Evolutionary conservation across 2,329 filamentous ascomycete genomes (phyloP).

Genomic region (Aaosphaeria pasadenensis): DNA sequence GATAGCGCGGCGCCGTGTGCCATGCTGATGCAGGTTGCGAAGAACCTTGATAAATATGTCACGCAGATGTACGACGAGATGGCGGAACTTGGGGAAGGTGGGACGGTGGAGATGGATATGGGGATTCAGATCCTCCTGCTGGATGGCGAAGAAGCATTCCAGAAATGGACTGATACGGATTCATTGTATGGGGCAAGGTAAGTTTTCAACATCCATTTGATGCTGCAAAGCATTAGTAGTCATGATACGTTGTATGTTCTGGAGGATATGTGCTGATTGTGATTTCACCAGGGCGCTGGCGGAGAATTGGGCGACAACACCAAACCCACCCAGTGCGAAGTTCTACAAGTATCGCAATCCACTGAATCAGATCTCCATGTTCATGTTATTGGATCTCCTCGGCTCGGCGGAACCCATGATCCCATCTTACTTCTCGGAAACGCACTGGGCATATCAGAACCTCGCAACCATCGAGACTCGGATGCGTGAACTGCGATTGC

Average conservation of each 20-base stretch:
- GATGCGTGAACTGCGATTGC: conserved; percentile 63
- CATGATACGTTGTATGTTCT: too few relatives aligned
- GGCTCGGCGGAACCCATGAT: conserved; percentile 67
- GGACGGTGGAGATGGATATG: conserved; percentile 66
- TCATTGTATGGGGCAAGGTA: conserved; percentile 85
- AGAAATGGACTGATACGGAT: conserved; percentile 73
- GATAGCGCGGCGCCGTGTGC: conserved; percentile 95
- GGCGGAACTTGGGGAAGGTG: conserved; percentile 52
- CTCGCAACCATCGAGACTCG: conserved; percentile 73
- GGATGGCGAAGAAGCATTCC: conserved; percentile 93
- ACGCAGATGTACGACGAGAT: conserved; percentile 79
- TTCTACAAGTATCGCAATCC: conserved; percentile 62
- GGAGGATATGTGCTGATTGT: not conserved
- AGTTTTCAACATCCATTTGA: conserved; percentile 8
- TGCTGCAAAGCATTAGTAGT: too few relatives aligned
- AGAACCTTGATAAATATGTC: conserved; percentile 75
- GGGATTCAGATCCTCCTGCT: conserved; percentile 87
- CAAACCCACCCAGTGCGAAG: conserved; percentile 68
- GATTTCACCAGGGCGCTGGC: conserved; percentile 59
- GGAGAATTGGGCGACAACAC: conserved; percentile 70
- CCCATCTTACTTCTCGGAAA: conserved; percentile 83
- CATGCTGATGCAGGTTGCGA: conserved; percentile 83
- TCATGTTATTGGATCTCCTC: conserved; percentile 87
- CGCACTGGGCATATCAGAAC: conserved; percentile 86
- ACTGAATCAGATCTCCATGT: conserved; percentile 77